A percentile compares a stretch with the other conserved stretches of the same genome.
These are phyloP conservation scores for Rhododendron simsii DNA, from an alignment of 148 eudicot species.

Conservation along the genomic window DNA sequence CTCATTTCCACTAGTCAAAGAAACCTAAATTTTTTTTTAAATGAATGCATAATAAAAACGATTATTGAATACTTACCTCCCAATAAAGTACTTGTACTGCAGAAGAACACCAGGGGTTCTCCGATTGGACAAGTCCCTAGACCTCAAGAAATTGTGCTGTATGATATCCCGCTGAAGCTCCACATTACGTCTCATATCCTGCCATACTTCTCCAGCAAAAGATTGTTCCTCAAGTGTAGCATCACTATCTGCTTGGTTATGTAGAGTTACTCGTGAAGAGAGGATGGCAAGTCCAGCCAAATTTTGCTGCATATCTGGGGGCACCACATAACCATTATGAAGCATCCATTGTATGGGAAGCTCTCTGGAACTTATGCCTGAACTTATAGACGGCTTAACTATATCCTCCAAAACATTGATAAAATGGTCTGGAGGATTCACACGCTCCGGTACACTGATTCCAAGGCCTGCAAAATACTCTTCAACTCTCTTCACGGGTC, in stretches of 20 bases:
- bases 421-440: conserved; percentile 47
- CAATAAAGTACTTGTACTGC: conserved; percentile 88
- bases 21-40: background rate
- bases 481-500: conserved; percentile 39
- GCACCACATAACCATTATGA: conserved; percentile 44
- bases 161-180: conserved; percentile 56
- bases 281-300: conserved; percentile 27
- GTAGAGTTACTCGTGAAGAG: conserved; percentile 12
- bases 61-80: conserved; percentile 46
- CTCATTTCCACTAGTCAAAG: background rate
- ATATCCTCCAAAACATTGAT: conserved; percentile 44
- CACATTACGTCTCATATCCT: conserved; percentile 38
- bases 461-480: conserved; percentile 43
- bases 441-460: conserved; percentile 42
- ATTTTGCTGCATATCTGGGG: conserved; percentile 30
- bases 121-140: conserved; percentile 70
- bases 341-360: conserved; percentile 50
- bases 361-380: conserved; percentile 17
- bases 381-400: conserved; percentile 23
- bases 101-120: conserved; percentile 61
- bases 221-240: conserved; percentile 37
- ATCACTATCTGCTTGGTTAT: conserved; percentile 5
- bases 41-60: background rate
- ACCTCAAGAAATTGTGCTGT: conserved; percentile 55
- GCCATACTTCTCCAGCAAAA: conserved; percentile 13